A percentile compares a stretch with the other conserved stretches of the same genome.
Conservation (phyloP, 371 early-diverging fungal genomes). For the Lichtheimia ramosa region DNA sequence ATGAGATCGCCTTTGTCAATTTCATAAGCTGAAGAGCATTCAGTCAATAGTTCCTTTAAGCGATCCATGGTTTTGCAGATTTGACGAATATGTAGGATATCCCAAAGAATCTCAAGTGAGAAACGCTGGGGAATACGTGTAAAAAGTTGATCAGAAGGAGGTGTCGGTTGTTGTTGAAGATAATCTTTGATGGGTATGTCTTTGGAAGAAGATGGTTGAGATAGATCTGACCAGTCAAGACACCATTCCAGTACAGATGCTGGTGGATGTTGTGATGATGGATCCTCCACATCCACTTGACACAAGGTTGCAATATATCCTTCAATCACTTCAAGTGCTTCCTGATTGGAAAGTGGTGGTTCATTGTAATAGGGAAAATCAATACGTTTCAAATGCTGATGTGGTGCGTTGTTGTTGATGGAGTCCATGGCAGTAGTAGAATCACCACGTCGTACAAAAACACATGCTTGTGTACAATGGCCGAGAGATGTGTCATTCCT, state of each 20-base stretch:
- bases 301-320: slow-evolving; percentile 23
- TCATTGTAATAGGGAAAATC: slow-evolving; percentile 40
- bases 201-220: slow-evolving; percentile 7
- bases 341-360: slow-evolving; percentile 13
- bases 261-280: background rate
- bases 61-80: slow-evolving; percentile 18
- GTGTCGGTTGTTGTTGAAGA: background rate
- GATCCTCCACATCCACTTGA: slow-evolving; percentile 7
- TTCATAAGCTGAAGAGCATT: slow-evolving; percentile 11
- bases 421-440: no score
- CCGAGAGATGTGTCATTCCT: slow-evolving; percentile 49
- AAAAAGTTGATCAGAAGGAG: slow-evolving; percentile 1
- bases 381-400: slow-evolving; percentile 26
- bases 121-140: slow-evolving; percentile 12
- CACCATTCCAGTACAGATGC: slow-evolving; percentile 12
- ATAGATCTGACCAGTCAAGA: slow-evolving; percentile 8
- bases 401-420: slow-evolving; percentile 8
- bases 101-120: slow-evolving; percentile 26
- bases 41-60: slow-evolving; percentile 15
- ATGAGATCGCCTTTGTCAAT: slow-evolving; percentile 10
- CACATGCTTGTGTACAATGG: slow-evolving; percentile 80
- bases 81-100: slow-evolving; percentile 29
- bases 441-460: slow-evolving; percentile 40
- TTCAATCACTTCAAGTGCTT: slow-evolving; percentile 20
- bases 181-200: background rate